These are phyloP conservation scores for Talaromyces piceae DNA, from an alignment of 2,329 filamentous ascomycete species.

Conservation along the genomic window DNA sequence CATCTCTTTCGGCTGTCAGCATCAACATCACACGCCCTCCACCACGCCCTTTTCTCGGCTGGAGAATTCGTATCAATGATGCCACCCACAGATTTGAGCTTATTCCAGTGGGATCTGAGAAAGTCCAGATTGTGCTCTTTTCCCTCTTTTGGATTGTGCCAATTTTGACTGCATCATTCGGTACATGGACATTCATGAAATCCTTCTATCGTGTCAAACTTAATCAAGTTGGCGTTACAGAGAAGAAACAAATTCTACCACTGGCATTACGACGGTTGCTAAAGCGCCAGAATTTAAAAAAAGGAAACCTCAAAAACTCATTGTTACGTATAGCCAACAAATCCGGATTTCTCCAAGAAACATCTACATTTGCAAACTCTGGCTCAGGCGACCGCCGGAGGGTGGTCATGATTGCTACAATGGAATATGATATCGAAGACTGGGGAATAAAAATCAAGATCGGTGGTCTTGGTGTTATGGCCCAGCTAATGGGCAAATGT, in stretches of 20 bases:
- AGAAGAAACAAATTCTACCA: slow-evolving; percentile 40
- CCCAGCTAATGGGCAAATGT: slow-evolving; percentile 60
- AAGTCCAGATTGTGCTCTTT: slow-evolving; percentile 48
- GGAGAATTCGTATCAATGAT: slow-evolving; percentile 50
- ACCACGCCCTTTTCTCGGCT: slow-evolving; percentile 48
- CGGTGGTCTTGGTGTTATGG: slow-evolving; percentile 63
- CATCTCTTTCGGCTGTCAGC: slow-evolving; percentile 47
- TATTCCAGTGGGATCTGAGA: slow-evolving; percentile 47
- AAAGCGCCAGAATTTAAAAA: slow-evolving; percentile 20
- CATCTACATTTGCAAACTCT: slow-evolving; percentile 24
- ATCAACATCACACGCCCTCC: slow-evolving; percentile 54
- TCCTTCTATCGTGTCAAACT: slow-evolving; percentile 59
- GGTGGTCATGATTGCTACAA: slow-evolving; percentile 61
- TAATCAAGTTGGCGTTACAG: slow-evolving; percentile 50
- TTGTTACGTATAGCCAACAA: slow-evolving; percentile 29
- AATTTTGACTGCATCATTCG: slow-evolving; percentile 41
- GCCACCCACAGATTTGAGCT: slow-evolving; percentile 45
- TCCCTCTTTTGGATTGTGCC: slow-evolving; percentile 50
- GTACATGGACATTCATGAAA: slow-evolving; percentile 51
- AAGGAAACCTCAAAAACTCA: slow-evolving; percentile 24
- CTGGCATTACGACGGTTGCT: slow-evolving; percentile 29
- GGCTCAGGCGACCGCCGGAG: slow-evolving; percentile 29
- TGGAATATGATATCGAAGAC: slow-evolving; percentile 66
- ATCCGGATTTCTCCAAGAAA: slow-evolving; percentile 31
- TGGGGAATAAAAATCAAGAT: slow-evolving; percentile 67